Evolutionary conservation across 495 filamentous ascomycete genomes (phyloP).

Genomic region (Penicillium subrubescens): DNA sequence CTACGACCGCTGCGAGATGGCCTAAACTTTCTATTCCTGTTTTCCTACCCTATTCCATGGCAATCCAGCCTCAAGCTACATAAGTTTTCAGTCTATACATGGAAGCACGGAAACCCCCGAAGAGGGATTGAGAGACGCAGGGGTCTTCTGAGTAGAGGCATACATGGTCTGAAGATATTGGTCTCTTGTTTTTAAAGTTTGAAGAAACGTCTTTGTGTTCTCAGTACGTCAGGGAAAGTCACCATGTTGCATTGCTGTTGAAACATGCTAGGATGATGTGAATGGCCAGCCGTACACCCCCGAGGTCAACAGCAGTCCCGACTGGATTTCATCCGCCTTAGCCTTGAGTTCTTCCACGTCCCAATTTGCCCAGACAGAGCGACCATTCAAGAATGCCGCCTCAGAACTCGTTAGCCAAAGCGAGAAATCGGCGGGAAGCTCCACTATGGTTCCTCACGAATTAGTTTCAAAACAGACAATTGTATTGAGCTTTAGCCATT

Average conservation of each 20-base stretch:
- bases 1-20: too few relatives aligned
- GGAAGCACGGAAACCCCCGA: too few relatives aligned
- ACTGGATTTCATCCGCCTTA: conserved; percentile 39
- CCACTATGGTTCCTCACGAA: conserved; percentile 23
- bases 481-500: neutral
- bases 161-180: neutral
- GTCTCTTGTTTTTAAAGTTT: neutral
- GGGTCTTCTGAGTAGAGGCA: neutral
- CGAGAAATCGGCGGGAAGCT: conserved; percentile 44
- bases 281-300: conserved; percentile 24
- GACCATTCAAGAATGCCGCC: conserved; percentile 51
- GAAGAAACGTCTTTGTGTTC: neutral
- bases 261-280: neutral
- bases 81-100: too few relatives aligned
- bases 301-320: conserved; percentile 14
- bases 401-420: conserved; percentile 55
- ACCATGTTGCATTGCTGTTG: neutral
- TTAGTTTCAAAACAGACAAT: neutral
- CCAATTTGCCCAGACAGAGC: conserved; percentile 55
- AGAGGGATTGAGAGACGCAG: neutral
- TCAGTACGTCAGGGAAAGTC: neutral
- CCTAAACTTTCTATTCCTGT: too few relatives aligned
- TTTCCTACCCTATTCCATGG: too few relatives aligned
- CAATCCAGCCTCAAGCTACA: too few relatives aligned
- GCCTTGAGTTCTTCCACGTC: conserved; percentile 56